phyloP scores from a whole-genome alignment of 495 filamentous ascomycete species.

The Xylaria flabelliformis region DNA sequence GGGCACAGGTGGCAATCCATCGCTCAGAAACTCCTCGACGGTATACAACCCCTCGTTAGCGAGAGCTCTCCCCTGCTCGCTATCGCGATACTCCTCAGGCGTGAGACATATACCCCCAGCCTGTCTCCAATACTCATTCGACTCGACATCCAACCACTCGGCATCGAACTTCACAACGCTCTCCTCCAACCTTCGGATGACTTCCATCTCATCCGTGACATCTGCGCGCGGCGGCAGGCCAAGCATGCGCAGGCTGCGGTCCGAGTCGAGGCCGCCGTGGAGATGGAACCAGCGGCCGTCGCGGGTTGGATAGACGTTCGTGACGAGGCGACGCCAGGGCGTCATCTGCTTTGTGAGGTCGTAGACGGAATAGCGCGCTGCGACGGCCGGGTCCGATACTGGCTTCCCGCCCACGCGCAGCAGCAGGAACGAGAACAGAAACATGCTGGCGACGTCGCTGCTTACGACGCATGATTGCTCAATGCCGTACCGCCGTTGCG shows the following conservation, averaged over 20 bases:
- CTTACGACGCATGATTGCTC: slow-evolving; percentile 36
- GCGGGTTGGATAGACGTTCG: slow-evolving; percentile 62
- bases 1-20: slow-evolving; percentile 45
- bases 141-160: slow-evolving; percentile 50
- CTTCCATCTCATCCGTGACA: slow-evolving; percentile 39
- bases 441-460: slow-evolving; percentile 42
- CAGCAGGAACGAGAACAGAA: slow-evolving; percentile 39
- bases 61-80: slow-evolving; percentile 59
- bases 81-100: slow-evolving; percentile 53
- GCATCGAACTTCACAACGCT: slow-evolving; percentile 42
- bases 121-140: slow-evolving; percentile 56
- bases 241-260: slow-evolving; percentile 49
- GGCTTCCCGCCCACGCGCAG: slow-evolving; percentile 33
- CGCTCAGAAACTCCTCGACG: slow-evolving; percentile 41
- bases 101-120: slow-evolving; percentile 60
- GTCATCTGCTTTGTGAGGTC: slow-evolving; percentile 36
- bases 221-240: slow-evolving; percentile 45
- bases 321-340: slow-evolving; percentile 41
- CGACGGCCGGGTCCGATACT: slow-evolving; percentile 30
- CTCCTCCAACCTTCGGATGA: slow-evolving; percentile 36
- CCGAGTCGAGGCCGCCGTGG: slow-evolving; percentile 59
- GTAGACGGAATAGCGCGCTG: slow-evolving; percentile 32
- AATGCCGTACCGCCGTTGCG: slow-evolving; percentile 32
- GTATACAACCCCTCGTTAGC: slow-evolving; percentile 57
- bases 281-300: slow-evolving; percentile 60